Conservation (phyloP, 352 stramenopile genomes). For the Globisporangium abappressorium region DNA sequence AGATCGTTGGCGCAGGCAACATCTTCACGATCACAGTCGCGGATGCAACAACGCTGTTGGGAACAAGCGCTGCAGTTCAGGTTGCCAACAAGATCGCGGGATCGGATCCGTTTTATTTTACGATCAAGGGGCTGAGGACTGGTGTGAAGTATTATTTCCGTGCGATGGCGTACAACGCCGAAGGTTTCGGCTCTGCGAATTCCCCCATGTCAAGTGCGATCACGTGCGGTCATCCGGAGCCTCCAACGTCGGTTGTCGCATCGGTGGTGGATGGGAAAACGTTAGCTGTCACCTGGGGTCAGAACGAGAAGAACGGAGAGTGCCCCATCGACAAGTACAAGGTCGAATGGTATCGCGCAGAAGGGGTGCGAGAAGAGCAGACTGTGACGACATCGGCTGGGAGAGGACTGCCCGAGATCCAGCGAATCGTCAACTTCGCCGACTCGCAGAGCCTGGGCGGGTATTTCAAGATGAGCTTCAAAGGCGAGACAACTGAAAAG, state of each 20-base stretch:
- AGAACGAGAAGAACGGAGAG: conserved; percentile 24
- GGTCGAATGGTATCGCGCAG: conserved; percentile 69
- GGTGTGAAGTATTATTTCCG: conserved; percentile 72
- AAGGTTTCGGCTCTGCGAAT: conserved; percentile 58
- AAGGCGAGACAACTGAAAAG: conserved; percentile 61
- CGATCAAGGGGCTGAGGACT: conserved; percentile 49
- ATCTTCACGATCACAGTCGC: conserved; percentile 75
- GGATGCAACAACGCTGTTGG: conserved; percentile 47
- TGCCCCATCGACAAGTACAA: conserved; percentile 69
- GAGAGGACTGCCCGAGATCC: conserved; percentile 65
- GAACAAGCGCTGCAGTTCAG: conserved; percentile 51
- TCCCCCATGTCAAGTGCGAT: conserved; percentile 52
- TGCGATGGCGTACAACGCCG: conserved; percentile 79
- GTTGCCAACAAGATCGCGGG: conserved; percentile 88
- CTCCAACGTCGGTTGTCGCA: conserved; percentile 42
- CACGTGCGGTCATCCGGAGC: conserved; percentile 51
- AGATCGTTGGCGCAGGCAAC: conserved; percentile 90
- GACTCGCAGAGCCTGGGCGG: conserved; percentile 52
- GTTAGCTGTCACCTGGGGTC: conserved; percentile 46
- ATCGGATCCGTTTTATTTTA: conserved; percentile 84
- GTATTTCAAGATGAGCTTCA: conserved; percentile 67
- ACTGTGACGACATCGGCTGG: conserved; percentile 74
- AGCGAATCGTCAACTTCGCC: conserved; percentile 54
- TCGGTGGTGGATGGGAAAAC: conserved; percentile 56
- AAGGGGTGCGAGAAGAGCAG: conserved; percentile 58